These are phyloP conservation scores for Malus hybrid DNA, from an alignment of 331 rosid species.

Conservation along the genomic window DNA sequence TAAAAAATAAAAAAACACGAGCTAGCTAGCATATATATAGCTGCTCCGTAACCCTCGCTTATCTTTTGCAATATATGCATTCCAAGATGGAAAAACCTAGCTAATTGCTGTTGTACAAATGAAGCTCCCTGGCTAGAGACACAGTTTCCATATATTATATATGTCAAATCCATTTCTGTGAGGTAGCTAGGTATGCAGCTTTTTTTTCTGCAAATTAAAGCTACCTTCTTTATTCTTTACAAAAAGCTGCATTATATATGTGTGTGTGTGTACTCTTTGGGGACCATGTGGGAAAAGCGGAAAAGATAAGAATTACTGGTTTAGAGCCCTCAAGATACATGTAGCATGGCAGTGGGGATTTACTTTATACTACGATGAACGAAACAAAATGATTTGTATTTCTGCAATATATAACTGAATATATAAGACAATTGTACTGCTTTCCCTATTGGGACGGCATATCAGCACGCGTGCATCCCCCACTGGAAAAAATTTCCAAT, in stretches of 20 bases:
- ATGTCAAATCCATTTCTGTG: not conserved
- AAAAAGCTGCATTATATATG: not conserved
- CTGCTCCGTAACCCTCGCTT: too few relatives aligned
- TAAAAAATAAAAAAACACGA: too few relatives aligned
- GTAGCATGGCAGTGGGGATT: not conserved
- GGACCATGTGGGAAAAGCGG: not conserved
- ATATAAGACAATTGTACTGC: not conserved
- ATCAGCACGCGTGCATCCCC: conserved; percentile 9
- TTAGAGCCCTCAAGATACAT: not conserved
- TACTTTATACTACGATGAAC: not conserved
- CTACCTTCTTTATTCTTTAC: not conserved
- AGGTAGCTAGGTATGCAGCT: not conserved
- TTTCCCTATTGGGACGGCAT: not conserved
- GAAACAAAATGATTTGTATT: not conserved
- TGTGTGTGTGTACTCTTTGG: too few relatives aligned
- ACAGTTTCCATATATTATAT: too few relatives aligned
- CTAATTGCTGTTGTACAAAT: too few relatives aligned
- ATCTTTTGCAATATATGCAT: too few relatives aligned
- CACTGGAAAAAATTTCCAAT: not conserved
- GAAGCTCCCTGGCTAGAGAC: too few relatives aligned
- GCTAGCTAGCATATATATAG: too few relatives aligned
- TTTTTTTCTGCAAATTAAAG: not conserved
- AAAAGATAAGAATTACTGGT: not conserved
- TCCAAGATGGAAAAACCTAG: too few relatives aligned
- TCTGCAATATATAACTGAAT: not conserved